Evolutionary conservation across 495 filamentous ascomycete genomes (phyloP).

Genomic region (Pseudoneurospora amorphoporcata): DNA sequence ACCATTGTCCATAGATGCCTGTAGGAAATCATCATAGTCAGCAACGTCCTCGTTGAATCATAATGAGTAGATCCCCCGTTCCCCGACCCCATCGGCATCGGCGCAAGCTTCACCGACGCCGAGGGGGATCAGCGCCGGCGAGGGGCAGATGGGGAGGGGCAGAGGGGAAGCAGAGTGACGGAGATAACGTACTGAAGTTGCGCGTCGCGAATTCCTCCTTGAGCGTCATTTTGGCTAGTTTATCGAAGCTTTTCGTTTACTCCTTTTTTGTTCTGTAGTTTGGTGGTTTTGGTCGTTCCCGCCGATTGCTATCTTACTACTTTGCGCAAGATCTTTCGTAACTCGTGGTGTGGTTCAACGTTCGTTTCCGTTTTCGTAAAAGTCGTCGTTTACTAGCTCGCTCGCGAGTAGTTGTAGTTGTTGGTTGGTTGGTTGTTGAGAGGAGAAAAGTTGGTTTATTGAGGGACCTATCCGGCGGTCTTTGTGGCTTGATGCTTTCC

Average conservation of each 20-base stretch:
- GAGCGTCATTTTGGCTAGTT: constrained; percentile 36
- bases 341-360: background rate
- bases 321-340: background rate
- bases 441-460: background rate
- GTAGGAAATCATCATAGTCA: constrained; percentile 22
- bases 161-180: too few relatives aligned
- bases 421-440: background rate
- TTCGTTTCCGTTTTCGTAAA: background rate
- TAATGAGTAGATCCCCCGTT: background rate
- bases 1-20: constrained; percentile 99
- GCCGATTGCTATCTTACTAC: background rate
- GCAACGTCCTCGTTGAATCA: background rate
- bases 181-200: constrained; percentile 70
- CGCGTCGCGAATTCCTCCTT: constrained; percentile 78
- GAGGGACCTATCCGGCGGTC: background rate
- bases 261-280: background rate
- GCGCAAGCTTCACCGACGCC: background rate
- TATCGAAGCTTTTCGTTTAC: background rate
- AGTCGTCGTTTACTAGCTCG: background rate
- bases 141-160: background rate
- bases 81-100: background rate
- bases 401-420: background rate
- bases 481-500: background rate
- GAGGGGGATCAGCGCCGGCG: background rate
- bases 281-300: background rate